Percentiles rank a stretch among this genome's conserved stretches.
Evolutionary conservation across 805 yeast genomes (phyloP).

Genomic region (Teunomyces funiuensis): DNA sequence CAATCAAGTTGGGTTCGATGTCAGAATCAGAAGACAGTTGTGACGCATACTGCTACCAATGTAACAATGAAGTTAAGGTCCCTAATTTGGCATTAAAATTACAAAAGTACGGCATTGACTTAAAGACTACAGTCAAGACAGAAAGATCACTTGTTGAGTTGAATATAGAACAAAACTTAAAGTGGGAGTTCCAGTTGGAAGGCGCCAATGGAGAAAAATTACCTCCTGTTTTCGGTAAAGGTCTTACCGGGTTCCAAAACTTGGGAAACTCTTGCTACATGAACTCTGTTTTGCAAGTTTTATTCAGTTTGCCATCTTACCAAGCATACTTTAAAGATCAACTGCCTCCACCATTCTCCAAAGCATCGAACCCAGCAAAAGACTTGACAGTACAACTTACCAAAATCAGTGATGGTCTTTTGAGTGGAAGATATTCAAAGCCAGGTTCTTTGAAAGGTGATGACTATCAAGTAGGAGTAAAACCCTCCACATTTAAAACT

Average conservation of each 20-base stretch:
- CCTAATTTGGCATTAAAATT: slow-evolving; percentile 53
- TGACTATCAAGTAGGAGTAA: slow-evolving; percentile 71
- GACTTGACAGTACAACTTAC: slow-evolving; percentile 74
- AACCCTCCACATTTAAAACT: slow-evolving; percentile 73
- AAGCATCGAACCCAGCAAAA: slow-evolving; percentile 47
- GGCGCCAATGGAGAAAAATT: slow-evolving; percentile 67
- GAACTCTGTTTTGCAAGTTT: slow-evolving; percentile 74
- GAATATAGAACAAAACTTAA: slow-evolving; percentile 87
- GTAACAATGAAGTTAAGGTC: slow-evolving; percentile 87
- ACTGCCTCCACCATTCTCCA: slow-evolving; percentile 19
- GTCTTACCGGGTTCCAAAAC: slow-evolving; percentile 81
- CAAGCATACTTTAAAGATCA: slow-evolving; percentile 39
- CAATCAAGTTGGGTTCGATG: slow-evolving; percentile 88
- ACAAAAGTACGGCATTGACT: slow-evolving; percentile 65
- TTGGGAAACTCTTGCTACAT: slow-evolving; percentile 92
- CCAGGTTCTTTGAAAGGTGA: slow-evolving; percentile 47
- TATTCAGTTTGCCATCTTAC: slow-evolving; percentile 49
- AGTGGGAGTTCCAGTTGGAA: slow-evolving; percentile 88
- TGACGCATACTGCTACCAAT: slow-evolving; percentile 85
- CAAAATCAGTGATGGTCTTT: slow-evolving; percentile 77
- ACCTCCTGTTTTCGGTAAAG: slow-evolving; percentile 69
- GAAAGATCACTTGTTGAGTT: slow-evolving; percentile 87
- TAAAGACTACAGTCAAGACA: slow-evolving; percentile 56
- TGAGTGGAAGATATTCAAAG: slow-evolving; percentile 68
- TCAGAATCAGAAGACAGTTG: slow-evolving; percentile 60